These are phyloP conservation scores for Pleurotus giganteus DNA, from an alignment of 768 basidiomycete genomes.

Conservation along the genomic window DNA sequence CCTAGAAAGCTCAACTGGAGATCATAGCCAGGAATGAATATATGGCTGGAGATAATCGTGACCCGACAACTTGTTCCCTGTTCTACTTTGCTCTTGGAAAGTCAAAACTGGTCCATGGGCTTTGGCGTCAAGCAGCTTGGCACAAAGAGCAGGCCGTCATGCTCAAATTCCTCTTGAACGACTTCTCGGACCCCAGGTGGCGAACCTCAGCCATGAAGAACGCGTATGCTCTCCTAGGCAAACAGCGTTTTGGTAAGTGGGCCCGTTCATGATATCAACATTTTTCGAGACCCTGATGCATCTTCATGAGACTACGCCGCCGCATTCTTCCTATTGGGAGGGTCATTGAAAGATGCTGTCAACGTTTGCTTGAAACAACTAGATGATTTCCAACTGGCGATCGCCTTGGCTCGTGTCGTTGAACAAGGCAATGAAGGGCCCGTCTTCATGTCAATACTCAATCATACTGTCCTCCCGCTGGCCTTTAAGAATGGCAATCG, in stretches of 20 bases:
- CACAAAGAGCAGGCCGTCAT: slow-evolving; percentile 87
- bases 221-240: slow-evolving; percentile 87
- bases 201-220: slow-evolving; percentile 94
- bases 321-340: slow-evolving; percentile 94
- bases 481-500: slow-evolving; percentile 89
- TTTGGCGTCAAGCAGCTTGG: slow-evolving; percentile 95
- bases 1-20: slow-evolving; percentile 80
- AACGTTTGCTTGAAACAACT: slow-evolving; percentile 87
- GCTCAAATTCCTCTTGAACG: slow-evolving; percentile 90
- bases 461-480: slow-evolving; percentile 72
- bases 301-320: slow-evolving; percentile 84
- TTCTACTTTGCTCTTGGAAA: slow-evolving; percentile 96
- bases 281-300: neutral
- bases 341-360: slow-evolving; percentile 86
- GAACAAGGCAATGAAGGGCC: slow-evolving; percentile 85
- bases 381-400: slow-evolving; percentile 85
- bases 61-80: slow-evolving; percentile 86
- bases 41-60: slow-evolving; percentile 81
- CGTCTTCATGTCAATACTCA: slow-evolving; percentile 66
- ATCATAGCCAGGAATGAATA: slow-evolving; percentile 90
- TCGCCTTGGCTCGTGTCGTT: slow-evolving; percentile 80
- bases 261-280: neutral
- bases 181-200: slow-evolving; percentile 85
- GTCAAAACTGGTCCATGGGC: slow-evolving; percentile 84
- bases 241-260: slow-evolving; percentile 83